phyloP scores from a whole-genome alignment of 805 yeast genomes.

The Lipomyces spencermartinsiae region DNA sequence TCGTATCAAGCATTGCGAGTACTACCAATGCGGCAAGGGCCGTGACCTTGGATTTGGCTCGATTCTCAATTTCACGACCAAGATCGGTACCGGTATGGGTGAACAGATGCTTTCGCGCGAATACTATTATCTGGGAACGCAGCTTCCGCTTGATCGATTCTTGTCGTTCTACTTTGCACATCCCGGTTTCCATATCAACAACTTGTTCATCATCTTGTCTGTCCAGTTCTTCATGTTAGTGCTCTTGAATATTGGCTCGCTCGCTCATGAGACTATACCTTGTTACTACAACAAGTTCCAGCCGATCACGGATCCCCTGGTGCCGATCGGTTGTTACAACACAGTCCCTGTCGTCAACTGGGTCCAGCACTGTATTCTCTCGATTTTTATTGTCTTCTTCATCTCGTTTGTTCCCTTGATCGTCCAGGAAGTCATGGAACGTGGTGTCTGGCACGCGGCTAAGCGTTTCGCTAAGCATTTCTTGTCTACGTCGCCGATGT shows the following conservation, averaged over 20 bases:
- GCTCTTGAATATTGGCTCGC: conserved; percentile 77
- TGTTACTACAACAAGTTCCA: conserved; percentile 70
- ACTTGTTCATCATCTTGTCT: conserved; percentile 83
- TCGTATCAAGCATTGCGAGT: conserved; percentile 92
- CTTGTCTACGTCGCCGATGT: conserved; percentile 82
- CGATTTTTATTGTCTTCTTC: conserved; percentile 91
- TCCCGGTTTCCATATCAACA: conserved; percentile 94
- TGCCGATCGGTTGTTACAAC: conserved; percentile 86
- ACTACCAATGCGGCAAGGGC: conserved; percentile 96
- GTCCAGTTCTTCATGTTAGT: conserved; percentile 86
- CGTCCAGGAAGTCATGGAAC: conserved; percentile 85
- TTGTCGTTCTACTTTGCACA: conserved; percentile 95
- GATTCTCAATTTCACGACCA: conserved; percentile 89
- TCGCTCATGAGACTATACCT: conserved; percentile 70
- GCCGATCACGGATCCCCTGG: conserved; percentile 74
- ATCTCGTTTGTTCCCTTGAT: conserved; percentile 87
- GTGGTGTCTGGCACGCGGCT: conserved; percentile 78
- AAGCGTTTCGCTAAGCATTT: conserved; percentile 77
- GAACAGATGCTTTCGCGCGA: conserved; percentile 93
- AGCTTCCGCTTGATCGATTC: conserved; percentile 85
- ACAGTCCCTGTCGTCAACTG: conserved; percentile 85
- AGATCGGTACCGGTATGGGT: conserved; percentile 99
- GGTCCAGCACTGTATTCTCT: conserved; percentile 86
- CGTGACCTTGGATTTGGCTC: conserved; percentile 94
- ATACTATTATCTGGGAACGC: conserved; percentile 88